These are phyloP conservation scores for Canariomyces notabilis DNA, from an alignment of 2,329 filamentous ascomycete species.

Conservation along the genomic window DNA sequence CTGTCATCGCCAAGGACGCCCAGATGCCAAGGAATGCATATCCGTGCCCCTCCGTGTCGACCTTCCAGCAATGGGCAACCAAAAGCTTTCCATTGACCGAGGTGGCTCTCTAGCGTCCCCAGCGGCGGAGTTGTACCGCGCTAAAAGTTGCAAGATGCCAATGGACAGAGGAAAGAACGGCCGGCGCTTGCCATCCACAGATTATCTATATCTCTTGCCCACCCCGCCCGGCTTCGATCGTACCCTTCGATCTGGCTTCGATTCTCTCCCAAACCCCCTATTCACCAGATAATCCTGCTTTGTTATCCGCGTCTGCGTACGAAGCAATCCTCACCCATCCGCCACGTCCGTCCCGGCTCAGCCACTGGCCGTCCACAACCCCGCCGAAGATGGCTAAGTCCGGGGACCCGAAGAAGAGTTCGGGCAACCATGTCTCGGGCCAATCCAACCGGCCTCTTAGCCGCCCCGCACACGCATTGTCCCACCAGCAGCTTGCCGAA, in stretches of 20 bases:
- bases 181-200: background rate
- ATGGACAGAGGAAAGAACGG: too few species aligned
- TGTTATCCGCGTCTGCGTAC: background rate
- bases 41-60: conserved; percentile 6
- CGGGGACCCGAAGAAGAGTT: conserved; percentile 22
- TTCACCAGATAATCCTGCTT: background rate
- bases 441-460: conserved; percentile 49
- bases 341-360: background rate
- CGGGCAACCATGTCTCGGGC: conserved; percentile 33
- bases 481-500: conserved; percentile 55
- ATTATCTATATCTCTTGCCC: background rate
- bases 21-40: conserved; percentile 17
- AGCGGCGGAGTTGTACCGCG: conserved; percentile 2
- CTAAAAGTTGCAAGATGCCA: background rate
- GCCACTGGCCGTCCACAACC: background rate
- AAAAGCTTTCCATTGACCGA: background rate
- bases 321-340: background rate
- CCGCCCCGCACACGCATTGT: conserved; percentile 58
- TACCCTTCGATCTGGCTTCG: background rate
- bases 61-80: conserved; percentile 9
- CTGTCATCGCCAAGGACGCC: conserved; percentile 14
- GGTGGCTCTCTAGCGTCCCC: background rate
- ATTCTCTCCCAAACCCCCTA: background rate
- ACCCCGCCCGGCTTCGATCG: too few species aligned
- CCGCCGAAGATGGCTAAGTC: conserved; percentile 19